Evolutionary conservation across 1,284 basidiomycete species (phyloP), one percentile per base, ranked within the genome.

Genomic region (Sphagnurus paluster): DNA sequence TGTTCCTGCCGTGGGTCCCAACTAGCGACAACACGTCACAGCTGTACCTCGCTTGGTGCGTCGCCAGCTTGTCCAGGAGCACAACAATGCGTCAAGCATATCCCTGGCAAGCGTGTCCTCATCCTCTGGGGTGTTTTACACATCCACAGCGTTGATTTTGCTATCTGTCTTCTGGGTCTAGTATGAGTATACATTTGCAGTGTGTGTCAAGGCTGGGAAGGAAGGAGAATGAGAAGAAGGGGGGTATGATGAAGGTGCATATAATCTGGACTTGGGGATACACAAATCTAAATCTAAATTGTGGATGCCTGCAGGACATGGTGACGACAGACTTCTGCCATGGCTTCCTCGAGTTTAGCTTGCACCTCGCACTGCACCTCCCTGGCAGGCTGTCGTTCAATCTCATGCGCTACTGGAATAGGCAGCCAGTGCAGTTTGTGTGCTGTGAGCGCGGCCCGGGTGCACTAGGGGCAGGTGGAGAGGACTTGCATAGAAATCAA

Each of bases 321-420:
- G 69, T 90, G 48, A 81, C 80, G 20, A 82, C 76, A 9, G 87
- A 90, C 58, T 90, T 91, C 57, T 87, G 83, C 62, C 88, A 90
- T 59, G 83, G 86, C 6, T 90, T 85, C 60, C 71, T 90, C 55
- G 79, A 84, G 53, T 94, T 94, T 59, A 72, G 64, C 43, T 76
- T 84, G 37, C 74, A 74, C 28, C 72, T 94, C 13, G 70, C 79
- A 11, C 71, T 92, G 3, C 75, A 79, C 16, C 71, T 95, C 1
- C 90, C 92, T 0, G 89, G 88, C 17, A 83, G 83, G 0, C 66
- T 93, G 13, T 76, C 78, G 0, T 87, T 94, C 56, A 86, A 93
- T 62, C 71, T 97, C 23, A 79, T 88, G 64, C 77, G 79, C 58
- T 95, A 95, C 63, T 97, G 94, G 93, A 91, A 96, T 57, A 90